Conservation (phyloP, 805 yeast species). For the Kuraishia floccosa region DNA sequence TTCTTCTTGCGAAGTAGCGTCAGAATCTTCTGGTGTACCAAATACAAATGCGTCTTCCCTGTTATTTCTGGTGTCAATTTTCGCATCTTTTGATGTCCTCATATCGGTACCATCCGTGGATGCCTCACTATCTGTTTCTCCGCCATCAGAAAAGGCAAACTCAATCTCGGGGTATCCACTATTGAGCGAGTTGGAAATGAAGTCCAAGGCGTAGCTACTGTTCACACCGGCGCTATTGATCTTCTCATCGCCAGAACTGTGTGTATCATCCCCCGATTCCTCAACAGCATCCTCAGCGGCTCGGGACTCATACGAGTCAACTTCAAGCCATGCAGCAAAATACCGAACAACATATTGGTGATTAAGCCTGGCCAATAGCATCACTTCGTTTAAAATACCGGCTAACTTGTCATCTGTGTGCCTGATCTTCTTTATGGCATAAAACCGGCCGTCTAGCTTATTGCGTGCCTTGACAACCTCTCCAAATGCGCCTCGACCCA, state of each 20-base stretch:
- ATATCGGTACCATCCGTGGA: constrained; percentile 16
- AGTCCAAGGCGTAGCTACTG: constrained; percentile 40
- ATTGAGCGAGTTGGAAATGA: constrained; percentile 51
- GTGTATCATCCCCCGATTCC: constrained; percentile 17
- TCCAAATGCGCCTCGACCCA: constrained; percentile 96
- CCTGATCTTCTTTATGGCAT: constrained; percentile 86
- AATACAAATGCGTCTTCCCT: constrained; percentile 12
- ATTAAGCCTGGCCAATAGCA: constrained; percentile 81
- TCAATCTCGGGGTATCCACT: constrained; percentile 41
- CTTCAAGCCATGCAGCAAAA: constrained; percentile 96
- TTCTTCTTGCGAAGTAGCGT: too few species aligned
- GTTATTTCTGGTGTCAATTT: constrained; percentile 10
- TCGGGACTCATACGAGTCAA: constrained; percentile 37
- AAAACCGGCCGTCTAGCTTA: constrained; percentile 85
- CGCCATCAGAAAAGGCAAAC: constrained; percentile 26
- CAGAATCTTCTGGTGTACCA: too few species aligned
- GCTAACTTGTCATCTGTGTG: constrained; percentile 75
- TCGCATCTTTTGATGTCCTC: too few species aligned
- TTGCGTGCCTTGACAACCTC: constrained; percentile 97
- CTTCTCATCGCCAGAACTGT: constrained; percentile 8
- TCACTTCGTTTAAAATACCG: constrained; percentile 79
- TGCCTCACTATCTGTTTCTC: constrained; percentile 13
- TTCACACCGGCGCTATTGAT: constrained; percentile 11
- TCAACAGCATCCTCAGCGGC: background rate
- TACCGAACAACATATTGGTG: constrained; percentile 95